Evolutionary conservation across 2,329 filamentous ascomycete genomes (phyloP).

Genomic region (Xylaria sp.): DNA sequence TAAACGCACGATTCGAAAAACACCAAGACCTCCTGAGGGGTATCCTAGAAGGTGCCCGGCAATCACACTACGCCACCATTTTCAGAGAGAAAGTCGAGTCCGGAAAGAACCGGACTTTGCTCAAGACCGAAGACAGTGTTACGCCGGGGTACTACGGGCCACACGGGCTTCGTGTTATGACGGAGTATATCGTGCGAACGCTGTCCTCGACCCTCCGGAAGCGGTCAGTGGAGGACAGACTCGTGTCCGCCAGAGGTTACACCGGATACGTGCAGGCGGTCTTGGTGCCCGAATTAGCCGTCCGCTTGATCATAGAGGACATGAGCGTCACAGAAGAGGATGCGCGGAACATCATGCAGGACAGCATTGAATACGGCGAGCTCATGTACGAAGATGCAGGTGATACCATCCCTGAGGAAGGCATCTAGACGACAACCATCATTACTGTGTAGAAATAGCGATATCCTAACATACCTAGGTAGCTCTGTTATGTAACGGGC

Average conservation of each 20-base stretch:
- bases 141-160: conserved; percentile 84
- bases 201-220: conserved; percentile 64
- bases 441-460: no score
- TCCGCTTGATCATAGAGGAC: conserved; percentile 59
- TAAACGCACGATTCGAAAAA: conserved; percentile 60
- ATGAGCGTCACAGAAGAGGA: conserved; percentile 48
- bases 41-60: conserved; percentile 59
- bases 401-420: conserved; percentile 49
- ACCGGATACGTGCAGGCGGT: conserved; percentile 73
- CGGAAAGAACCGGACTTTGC: conserved; percentile 62
- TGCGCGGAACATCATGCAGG: conserved; percentile 60
- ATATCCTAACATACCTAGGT: no score
- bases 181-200: conserved; percentile 64
- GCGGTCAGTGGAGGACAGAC: conserved; percentile 63
- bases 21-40: conserved; percentile 59
- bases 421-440: neutral
- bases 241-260: conserved; percentile 68
- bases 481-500: no score
- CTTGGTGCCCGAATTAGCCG: conserved; percentile 71
- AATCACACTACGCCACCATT: conserved; percentile 63
- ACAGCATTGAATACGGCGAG: conserved; percentile 69
- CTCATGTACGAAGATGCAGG: conserved; percentile 67
- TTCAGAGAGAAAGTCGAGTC: conserved; percentile 58
- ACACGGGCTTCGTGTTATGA: conserved; percentile 72
- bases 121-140: conserved; percentile 59